Conservation (phyloP, 352 stramenopile species). For the Phytophthora gonapodyides region DNA sequence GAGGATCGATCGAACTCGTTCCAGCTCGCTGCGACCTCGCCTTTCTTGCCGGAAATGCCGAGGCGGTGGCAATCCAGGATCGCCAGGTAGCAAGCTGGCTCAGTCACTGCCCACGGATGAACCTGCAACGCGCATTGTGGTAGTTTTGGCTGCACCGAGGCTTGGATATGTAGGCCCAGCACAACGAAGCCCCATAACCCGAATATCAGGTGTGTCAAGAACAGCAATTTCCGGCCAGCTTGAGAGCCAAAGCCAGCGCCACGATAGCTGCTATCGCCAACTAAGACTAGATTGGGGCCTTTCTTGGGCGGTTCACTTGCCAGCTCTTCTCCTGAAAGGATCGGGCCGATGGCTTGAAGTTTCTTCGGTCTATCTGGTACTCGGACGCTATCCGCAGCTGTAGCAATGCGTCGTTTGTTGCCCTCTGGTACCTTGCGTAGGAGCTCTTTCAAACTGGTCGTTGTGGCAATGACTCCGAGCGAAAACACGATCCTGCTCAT, state of each 20-base stretch:
- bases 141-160: conserved; percentile 17
- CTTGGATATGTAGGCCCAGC: conserved; percentile 29
- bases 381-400: conserved; percentile 3
- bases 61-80: conserved; percentile 37
- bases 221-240: background rate
- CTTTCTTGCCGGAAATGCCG: conserved; percentile 21
- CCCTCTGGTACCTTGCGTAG: conserved; percentile 5
- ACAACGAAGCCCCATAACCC: conserved; percentile 23
- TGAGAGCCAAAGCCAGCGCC: too few relatives aligned
- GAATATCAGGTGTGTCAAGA: conserved; percentile 4
- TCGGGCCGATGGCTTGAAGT: background rate
- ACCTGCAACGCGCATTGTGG: conserved; percentile 32
- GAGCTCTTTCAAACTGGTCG: conserved; percentile 29
- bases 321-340: background rate
- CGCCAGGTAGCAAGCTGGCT: conserved; percentile 37
- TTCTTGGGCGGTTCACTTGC: background rate
- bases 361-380: background rate
- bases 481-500: conserved; percentile 29
- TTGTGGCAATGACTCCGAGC: conserved; percentile 24
- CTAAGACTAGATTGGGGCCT: background rate
- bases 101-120: conserved; percentile 32
- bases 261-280: background rate
- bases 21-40: conserved; percentile 23
- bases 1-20: conserved; percentile 22
- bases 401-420: conserved; percentile 13